Evolutionary conservation across 1,284 basidiomycete species (phyloP).

Genomic region (Xerocomus tenax): DNA sequence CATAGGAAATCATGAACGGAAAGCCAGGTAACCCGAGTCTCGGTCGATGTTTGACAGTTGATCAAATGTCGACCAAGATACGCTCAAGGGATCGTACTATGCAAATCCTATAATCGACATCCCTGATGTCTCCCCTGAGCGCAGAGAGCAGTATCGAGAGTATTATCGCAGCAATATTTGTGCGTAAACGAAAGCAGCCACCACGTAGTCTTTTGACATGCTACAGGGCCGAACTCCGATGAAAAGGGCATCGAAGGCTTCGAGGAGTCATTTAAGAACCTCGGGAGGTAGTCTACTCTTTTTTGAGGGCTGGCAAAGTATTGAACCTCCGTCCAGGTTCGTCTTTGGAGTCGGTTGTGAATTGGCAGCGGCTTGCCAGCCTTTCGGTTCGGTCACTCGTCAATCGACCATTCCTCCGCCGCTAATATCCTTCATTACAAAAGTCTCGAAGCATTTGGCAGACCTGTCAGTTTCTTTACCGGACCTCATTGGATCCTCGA

Average conservation of each 20-base stretch:
- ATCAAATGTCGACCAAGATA: constrained; percentile 41
- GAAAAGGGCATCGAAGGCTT: constrained; percentile 65
- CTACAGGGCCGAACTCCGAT: constrained; percentile 59
- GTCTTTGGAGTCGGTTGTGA: constrained; percentile 74
- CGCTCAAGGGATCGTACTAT: constrained; percentile 85
- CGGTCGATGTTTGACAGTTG: not conserved
- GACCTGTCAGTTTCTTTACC: constrained; percentile 58
- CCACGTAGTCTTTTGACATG: not conserved
- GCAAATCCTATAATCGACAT: constrained; percentile 73
- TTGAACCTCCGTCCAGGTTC: constrained; percentile 39
- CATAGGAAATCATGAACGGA: constrained; percentile 88
- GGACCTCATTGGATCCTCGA: constrained; percentile 53
- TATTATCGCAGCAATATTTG: constrained; percentile 76
- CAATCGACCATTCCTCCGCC: not conserved
- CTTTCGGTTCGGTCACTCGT: constrained; percentile 56
- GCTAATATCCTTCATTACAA: not conserved
- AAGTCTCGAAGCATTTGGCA: constrained; percentile 55
- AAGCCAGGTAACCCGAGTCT: constrained; percentile 50
- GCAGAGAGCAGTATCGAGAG: constrained; percentile 57
- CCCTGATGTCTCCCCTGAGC: constrained; percentile 48
- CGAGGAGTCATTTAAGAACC: constrained; percentile 75
- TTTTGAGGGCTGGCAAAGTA: not conserved
- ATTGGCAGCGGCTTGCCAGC: constrained; percentile 77
- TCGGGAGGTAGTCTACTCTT: constrained; percentile 49
- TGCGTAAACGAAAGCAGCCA: constrained; percentile 27